Conservation (phyloP, 1,139 yeast species). For the Blastobotrys illinoisensis region DNA sequence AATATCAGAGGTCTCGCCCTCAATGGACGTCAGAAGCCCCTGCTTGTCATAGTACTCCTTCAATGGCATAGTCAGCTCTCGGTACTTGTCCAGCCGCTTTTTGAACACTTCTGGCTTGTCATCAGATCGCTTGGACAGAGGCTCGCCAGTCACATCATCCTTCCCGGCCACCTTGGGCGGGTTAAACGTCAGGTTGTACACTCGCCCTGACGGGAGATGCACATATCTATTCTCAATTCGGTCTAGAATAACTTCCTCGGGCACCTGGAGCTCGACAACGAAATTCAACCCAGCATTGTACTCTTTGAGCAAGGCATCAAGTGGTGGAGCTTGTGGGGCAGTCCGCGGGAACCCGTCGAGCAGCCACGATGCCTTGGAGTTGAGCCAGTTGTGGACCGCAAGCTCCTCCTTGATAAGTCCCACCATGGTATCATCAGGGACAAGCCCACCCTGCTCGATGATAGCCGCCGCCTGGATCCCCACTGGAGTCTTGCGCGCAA, state of each 20-base stretch:
- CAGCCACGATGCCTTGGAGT: constrained; percentile 52
- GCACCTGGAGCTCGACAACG: constrained; percentile 81
- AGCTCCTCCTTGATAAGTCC: constrained; percentile 51
- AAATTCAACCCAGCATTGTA: constrained; percentile 48
- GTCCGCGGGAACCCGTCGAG: constrained; percentile 93
- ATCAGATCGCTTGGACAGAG: constrained; percentile 69
- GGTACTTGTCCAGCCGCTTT: constrained; percentile 60
- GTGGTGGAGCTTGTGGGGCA: constrained; percentile 56
- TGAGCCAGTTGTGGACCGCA: constrained; percentile 42
- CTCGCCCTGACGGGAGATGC: constrained; percentile 77
- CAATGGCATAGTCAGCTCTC: constrained; percentile 55
- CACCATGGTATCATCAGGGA: constrained; percentile 71
- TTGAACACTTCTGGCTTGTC: constrained; percentile 70
- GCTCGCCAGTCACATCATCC: constrained; percentile 89
- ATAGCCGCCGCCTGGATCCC: constrained; percentile 55
- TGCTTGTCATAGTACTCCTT: constrained; percentile 50
- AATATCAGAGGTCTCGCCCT: constrained; percentile 78
- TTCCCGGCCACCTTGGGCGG: constrained; percentile 79
- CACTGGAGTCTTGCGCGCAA: constrained; percentile 47
- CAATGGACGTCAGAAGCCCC: constrained; percentile 52
- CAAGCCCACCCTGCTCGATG: constrained; percentile 58
- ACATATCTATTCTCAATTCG: constrained; percentile 85
- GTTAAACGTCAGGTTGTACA: constrained; percentile 77
- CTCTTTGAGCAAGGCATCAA: constrained; percentile 44
- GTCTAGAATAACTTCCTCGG: constrained; percentile 68